phyloP scores from a whole-genome alignment of 768 basidiomycete genomes.

The Mrakia frigida region DNA sequence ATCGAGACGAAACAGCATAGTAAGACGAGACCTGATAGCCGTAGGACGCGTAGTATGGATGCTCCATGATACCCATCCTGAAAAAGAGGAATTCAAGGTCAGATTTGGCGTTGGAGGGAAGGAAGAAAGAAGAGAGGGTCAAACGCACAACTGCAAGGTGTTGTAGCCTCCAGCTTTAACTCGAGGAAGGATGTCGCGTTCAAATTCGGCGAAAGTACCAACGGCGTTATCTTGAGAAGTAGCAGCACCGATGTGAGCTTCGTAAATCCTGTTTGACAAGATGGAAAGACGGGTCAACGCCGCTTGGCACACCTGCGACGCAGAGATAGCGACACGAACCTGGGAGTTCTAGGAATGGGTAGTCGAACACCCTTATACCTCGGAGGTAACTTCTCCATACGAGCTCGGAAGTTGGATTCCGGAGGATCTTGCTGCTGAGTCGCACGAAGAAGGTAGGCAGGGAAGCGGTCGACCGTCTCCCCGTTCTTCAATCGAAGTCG shows the following conservation, averaged over 20 bases:
- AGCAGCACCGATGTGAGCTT: conserved; percentile 31
- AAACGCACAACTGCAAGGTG: conserved; percentile 22
- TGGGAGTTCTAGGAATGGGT: conserved; percentile 18
- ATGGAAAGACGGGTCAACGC: not conserved
- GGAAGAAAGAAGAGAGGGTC: not conserved
- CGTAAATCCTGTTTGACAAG: conserved; percentile 24
- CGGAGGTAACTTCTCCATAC: conserved; percentile 22
- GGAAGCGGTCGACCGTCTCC: conserved; percentile 28
- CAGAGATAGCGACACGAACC: not conserved
- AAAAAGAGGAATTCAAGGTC: not conserved
- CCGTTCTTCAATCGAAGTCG: conserved; percentile 7
- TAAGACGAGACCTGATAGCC: conserved; percentile 32
- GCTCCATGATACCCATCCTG: conserved; percentile 33
- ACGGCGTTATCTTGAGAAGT: conserved; percentile 16
- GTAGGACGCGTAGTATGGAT: conserved; percentile 33
- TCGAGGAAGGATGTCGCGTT: conserved; percentile 22
- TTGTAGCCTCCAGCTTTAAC: conserved; percentile 33
- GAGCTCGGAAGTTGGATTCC: conserved; percentile 21
- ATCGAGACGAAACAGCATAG: conserved; percentile 31
- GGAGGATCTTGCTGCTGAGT: conserved; percentile 19
- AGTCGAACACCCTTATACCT: conserved; percentile 9
- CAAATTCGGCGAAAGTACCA: conserved; percentile 30
- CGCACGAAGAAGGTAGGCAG: conserved; percentile 27
- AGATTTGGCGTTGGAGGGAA: not conserved
- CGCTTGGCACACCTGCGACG: not conserved